A percentile compares a stretch with the other conserved stretches of the same genome.
Evolutionary conservation across 2,329 filamentous ascomycete genomes (phyloP).

Genomic region (Colletotrichum salicis): DNA sequence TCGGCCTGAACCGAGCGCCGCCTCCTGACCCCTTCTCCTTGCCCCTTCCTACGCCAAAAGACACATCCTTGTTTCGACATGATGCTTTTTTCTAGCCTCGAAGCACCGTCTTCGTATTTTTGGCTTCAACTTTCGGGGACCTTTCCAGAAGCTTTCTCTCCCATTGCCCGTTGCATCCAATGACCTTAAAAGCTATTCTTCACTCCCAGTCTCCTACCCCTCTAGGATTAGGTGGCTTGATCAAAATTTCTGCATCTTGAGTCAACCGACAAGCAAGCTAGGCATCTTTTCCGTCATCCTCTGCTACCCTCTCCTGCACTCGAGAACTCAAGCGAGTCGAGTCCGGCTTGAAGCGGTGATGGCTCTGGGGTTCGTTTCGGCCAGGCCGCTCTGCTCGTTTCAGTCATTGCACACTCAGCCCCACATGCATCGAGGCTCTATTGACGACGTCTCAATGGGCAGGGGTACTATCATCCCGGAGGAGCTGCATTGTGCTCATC

Average conservation of each 20-base stretch:
- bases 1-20: slow-evolving; percentile 8
- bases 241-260: neutral
- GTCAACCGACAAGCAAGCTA: neutral
- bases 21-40: slow-evolving; percentile 22
- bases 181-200: neutral
- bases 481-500: neutral
- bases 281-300: neutral
- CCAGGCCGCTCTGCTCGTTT: slow-evolving; percentile 2
- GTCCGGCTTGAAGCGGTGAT: neutral
- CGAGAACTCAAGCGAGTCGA: neutral
- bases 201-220: neutral
- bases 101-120: neutral
- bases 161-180: neutral
- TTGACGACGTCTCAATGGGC: neutral
- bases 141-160: slow-evolving; percentile 8
- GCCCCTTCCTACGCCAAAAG: slow-evolving; percentile 25
- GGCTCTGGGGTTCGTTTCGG: neutral
- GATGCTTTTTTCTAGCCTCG: slow-evolving; percentile 1
- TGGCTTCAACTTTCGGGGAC: neutral
- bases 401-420: neutral
- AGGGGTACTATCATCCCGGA: neutral
- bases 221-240: neutral
- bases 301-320: neutral
- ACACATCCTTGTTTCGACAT: slow-evolving; percentile 31
- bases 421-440: neutral